These are phyloP conservation scores for Xylaria arbuscula DNA, from an alignment of 2,329 filamentous ascomycete species.

Conservation along the genomic window DNA sequence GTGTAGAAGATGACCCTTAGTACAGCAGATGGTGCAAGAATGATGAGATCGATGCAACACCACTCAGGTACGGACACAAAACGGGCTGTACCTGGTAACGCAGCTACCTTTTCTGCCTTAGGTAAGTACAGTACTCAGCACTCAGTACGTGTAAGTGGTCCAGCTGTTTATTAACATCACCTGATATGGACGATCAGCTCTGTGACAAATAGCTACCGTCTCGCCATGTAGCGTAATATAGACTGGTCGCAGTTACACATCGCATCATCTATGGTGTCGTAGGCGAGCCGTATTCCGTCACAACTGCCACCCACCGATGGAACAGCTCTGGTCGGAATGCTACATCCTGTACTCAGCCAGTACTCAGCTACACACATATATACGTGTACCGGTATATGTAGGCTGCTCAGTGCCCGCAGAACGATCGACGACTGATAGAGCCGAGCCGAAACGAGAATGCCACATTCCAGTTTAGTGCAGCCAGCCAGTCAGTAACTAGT, in stretches of 20 bases:
- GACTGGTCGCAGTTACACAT: not conserved
- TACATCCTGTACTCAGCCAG: not conserved
- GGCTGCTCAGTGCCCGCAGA: not conserved
- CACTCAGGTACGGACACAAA: conserved; percentile 23
- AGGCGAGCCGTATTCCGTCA: not conserved
- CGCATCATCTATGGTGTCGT: conserved; percentile 16
- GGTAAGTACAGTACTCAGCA: too few relatives aligned
- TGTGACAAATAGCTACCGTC: conserved; percentile 9
- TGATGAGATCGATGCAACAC: conserved; percentile 34
- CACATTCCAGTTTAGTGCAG: too few relatives aligned
- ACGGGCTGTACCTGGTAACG: not conserved
- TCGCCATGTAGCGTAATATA: conserved; percentile 1
- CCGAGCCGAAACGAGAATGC: not conserved
- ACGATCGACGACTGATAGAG: not conserved
- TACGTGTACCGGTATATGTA: not conserved
- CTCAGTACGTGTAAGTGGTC: too few relatives aligned
- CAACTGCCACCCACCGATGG: not conserved
- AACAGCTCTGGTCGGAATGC: not conserved
- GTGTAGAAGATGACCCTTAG: too few relatives aligned
- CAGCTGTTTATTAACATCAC: not conserved
- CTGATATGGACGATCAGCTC: not conserved
- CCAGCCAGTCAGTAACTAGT: not conserved
- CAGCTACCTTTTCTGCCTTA: too few relatives aligned
- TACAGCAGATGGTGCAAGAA: conserved; percentile 28
- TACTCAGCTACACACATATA: not conserved